Conservation (phyloP, 106 monocot genomes). For the Dendrobium officinale region DNA sequence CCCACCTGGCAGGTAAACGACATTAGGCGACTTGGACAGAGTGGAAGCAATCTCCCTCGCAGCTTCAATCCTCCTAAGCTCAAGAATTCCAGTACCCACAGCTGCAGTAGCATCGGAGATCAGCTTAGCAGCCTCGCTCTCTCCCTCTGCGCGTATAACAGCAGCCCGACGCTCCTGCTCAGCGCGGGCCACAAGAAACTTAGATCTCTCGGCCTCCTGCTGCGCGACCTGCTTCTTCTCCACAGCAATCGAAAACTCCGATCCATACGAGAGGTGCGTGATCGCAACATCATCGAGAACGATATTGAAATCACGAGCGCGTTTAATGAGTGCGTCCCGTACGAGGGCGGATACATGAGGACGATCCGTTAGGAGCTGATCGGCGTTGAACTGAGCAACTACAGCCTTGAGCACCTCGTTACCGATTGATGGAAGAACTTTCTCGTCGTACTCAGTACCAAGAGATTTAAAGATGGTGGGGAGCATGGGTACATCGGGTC, state of each 20-base stretch:
- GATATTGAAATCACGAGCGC: constrained; percentile 57
- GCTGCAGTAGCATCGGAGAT: constrained; percentile 53
- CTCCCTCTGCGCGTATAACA: constrained; percentile 61
- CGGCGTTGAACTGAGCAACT: constrained; percentile 78
- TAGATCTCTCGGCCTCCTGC: constrained; percentile 78
- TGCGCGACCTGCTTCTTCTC: constrained; percentile 92
- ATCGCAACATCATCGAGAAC: constrained; percentile 70
- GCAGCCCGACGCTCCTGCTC: constrained; percentile 69
- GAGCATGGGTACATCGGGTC: constrained; percentile 54
- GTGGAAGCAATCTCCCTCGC: constrained; percentile 63
- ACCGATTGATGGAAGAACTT: constrained; percentile 86
- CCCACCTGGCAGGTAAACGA: constrained; percentile 49
- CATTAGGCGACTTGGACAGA: constrained; percentile 39
- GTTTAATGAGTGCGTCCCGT: constrained; percentile 31
- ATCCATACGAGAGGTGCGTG: constrained; percentile 55
- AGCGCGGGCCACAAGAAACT: constrained; percentile 50
- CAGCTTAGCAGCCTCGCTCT: constrained; percentile 51
- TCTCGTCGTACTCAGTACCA: constrained; percentile 90
- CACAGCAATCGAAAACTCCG: constrained; percentile 55
- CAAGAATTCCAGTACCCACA: constrained; percentile 46
- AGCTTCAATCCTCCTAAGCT: constrained; percentile 76
- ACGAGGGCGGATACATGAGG: constrained; percentile 62
- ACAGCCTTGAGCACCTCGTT: constrained; percentile 71
- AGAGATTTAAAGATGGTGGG: constrained; percentile 78
- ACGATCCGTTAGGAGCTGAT: constrained; percentile 65